Evolutionary conservation across 805 yeast genomes (phyloP), one percentile per base, ranked within the genome.

Genomic region (Ogataea pignaliae): DNA sequence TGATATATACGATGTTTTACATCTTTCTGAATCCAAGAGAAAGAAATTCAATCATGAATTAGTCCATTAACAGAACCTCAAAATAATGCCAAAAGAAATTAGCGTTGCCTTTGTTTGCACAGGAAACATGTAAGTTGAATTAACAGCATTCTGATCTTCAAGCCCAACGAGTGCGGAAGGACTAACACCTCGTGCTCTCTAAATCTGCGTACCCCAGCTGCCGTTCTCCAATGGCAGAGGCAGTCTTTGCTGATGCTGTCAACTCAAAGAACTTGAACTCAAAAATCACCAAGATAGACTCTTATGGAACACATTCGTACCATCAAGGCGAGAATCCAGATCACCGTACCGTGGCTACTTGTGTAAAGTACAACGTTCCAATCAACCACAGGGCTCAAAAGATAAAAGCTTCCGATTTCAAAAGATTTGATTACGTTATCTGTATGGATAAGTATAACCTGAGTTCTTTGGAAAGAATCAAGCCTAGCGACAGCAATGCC

Each of bases 171-270:
- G 21, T 30, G 9, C 5, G 2, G 10, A 37, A 34, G 18, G 35
- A 33, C 34, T 41, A 28, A 16, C 37, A 15, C 5, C 26, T 21
- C 11, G n/a, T 15, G 10, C n/a, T 28, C 40, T 40, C 41, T 10
- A 21, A 43, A 14, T n/a, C 4, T 29, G 3, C 15, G 36, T 26
- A 11, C n/a, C 15, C n/a, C 32, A 81, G 86, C 17, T 89, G 97
- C 59, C 90, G 97, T 39, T 88, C 97, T 2, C 98, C 98, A 12
- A 91, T 90, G 98, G 97, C 98, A 0, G 97, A 91, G 60, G 97
- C 97, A 0, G 87, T 89, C 1, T 88, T 90, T 66, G 72, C 70
- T 39, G 79, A 86, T 46, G 68, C 70, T 13, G 95, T 87, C 10
- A 62, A 77, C 36, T 60, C 76, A 36, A 62, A 65, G 16, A 82